Conservation (phyloP, 345 rosid species). For the Salix koriyanagi region DNA sequence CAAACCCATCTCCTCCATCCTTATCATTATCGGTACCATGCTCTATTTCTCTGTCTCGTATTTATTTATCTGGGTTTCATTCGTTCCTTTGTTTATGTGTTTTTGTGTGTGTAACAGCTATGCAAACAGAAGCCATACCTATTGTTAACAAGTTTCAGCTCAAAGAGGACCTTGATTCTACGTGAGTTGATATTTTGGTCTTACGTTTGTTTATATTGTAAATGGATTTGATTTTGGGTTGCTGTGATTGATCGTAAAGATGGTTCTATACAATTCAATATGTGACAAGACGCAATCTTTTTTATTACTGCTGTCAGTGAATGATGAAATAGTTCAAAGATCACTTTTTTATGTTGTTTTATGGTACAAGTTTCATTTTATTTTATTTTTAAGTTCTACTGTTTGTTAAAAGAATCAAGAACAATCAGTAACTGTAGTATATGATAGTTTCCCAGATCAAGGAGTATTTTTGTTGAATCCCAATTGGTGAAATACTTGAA, state of each 20-base stretch:
- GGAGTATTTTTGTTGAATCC: neutral
- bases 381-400: neutral
- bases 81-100: neutral
- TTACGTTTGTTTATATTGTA: neutral
- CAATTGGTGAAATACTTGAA: neutral
- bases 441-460: neutral
- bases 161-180: conserved; percentile 43
- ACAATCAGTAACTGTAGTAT: neutral
- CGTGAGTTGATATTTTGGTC: conserved; percentile 36
- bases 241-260: neutral
- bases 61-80: neutral
- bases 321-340: neutral
- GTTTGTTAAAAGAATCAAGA: neutral
- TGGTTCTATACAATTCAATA: neutral
- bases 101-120: conserved; percentile 40
- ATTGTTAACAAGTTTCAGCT: conserved; percentile 62
- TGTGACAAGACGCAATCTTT: neutral
- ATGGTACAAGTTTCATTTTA: neutral
- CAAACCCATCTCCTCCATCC: conserved; percentile 53
- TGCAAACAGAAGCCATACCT: conserved; percentile 88
- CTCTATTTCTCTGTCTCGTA: neutral
- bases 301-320: neutral
- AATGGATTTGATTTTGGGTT: neutral
- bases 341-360: neutral
- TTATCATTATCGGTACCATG: conserved; percentile 63